phyloP scores from a whole-genome alignment of 768 basidiomycete species.

The Lactifluus pinguis region DNA sequence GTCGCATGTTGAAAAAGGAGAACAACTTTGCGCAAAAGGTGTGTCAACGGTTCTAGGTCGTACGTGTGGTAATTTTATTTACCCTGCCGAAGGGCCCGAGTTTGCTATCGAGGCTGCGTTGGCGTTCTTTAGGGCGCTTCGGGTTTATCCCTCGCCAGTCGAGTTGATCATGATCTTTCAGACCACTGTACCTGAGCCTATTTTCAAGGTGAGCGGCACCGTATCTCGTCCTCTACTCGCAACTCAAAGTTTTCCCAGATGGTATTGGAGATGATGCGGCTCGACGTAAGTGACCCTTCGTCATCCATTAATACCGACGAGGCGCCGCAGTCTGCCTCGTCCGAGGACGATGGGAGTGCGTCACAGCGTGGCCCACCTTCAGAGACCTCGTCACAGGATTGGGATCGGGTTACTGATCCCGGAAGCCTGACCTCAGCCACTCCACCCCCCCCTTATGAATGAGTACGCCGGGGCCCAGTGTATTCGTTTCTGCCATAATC shows the following conservation, averaged over 20 bases:
- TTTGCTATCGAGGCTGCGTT: slow-evolving; percentile 75
- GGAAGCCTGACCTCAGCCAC: slow-evolving; percentile 44
- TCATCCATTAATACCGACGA: slow-evolving; percentile 31
- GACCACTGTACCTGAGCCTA: slow-evolving; percentile 72
- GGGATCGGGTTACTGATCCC: slow-evolving; percentile 80
- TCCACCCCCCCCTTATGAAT: too few relatives aligned
- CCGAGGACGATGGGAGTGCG: slow-evolving; percentile 46
- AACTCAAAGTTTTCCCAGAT: slow-evolving; percentile 31
- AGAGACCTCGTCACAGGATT: slow-evolving; percentile 83
- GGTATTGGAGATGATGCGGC: slow-evolving; percentile 75
- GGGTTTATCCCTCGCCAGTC: slow-evolving; percentile 89
- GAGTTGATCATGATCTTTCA: slow-evolving; percentile 95
- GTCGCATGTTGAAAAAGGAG: slow-evolving; percentile 80
- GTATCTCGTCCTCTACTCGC: background rate
- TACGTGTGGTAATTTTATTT: background rate
- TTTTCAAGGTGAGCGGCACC: slow-evolving; percentile 56
- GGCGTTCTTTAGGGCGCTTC: slow-evolving; percentile 87
- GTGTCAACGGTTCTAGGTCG: slow-evolving; percentile 20
- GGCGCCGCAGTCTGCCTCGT: slow-evolving; percentile 27
- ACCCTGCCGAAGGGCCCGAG: slow-evolving; percentile 48
- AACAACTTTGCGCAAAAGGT: slow-evolving; percentile 75
- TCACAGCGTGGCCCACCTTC: slow-evolving; percentile 64
- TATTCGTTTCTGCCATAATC: slow-evolving; percentile 16
- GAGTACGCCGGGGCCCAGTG: slow-evolving; percentile 11
- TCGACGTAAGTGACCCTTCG: slow-evolving; percentile 74